These are phyloP conservation scores for Santalum album DNA, from an alignment of 164 flowering plant genomes.

Conservation along the genomic window DNA sequence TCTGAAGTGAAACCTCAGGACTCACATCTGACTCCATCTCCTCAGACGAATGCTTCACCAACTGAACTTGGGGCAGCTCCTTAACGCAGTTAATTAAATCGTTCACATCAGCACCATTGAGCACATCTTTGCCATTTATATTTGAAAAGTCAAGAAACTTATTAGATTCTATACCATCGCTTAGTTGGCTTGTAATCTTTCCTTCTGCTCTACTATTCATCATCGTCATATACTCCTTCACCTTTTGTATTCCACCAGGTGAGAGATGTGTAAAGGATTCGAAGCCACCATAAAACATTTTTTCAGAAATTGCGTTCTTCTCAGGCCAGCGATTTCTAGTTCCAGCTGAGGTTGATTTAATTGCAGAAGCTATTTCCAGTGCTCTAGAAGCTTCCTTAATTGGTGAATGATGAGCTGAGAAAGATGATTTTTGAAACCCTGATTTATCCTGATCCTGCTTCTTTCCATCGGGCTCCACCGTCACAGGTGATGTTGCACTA, in stretches of 20 bases:
- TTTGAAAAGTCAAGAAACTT: slow-evolving; percentile 3
- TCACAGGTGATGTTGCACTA: no score
- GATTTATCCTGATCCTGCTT: background rate
- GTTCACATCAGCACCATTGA: background rate
- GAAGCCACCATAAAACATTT: no score
- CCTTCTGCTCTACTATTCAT: slow-evolving; percentile 1
- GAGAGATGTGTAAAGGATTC: no score
- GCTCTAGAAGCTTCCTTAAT: slow-evolving; percentile 3
- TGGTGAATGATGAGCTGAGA: background rate
- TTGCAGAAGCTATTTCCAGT: background rate
- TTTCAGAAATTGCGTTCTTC: background rate
- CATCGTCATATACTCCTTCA: background rate
- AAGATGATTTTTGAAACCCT: background rate
- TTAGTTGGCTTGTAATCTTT: background rate
- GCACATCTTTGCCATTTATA: slow-evolving; percentile 1
- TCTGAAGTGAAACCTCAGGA: slow-evolving; percentile 3
- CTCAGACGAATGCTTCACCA: background rate
- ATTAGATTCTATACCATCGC: background rate
- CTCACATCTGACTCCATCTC: slow-evolving; percentile 3
- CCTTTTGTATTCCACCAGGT: no score
- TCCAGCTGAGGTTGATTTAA: no score
- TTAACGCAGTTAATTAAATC: slow-evolving; percentile 12
- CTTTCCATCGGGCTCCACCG: slow-evolving; percentile 2
- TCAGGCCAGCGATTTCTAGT: slow-evolving; percentile 2
- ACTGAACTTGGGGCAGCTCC: slow-evolving; percentile 4